Percentiles rank a stretch among this genome's conserved stretches.
These are phyloP conservation scores for Nematodospora valgi DNA, from an alignment of 805 yeast genomes.

Conservation along the genomic window DNA sequence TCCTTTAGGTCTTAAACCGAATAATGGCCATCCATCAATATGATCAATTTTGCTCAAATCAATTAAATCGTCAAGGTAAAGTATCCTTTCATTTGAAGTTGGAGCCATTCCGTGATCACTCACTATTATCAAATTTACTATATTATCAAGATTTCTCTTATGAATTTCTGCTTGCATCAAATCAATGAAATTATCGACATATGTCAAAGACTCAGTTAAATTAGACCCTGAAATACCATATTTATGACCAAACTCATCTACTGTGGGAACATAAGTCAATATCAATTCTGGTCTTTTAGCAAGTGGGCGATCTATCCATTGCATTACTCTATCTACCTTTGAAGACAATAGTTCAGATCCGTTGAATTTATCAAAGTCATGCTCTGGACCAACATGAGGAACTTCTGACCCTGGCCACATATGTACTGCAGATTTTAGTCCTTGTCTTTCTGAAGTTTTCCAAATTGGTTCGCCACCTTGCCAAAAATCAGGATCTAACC, in stretches of 20 bases:
- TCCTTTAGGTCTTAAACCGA: constrained; percentile 62
- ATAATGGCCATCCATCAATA: constrained; percentile 61
- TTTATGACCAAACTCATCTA: constrained; percentile 75
- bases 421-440: constrained; percentile 70
- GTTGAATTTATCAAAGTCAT: constrained; percentile 59
- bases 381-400: constrained; percentile 47
- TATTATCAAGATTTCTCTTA: constrained; percentile 53
- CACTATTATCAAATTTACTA: constrained; percentile 57
- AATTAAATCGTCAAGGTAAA: constrained; percentile 71
- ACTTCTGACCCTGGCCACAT: constrained; percentile 98
- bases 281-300: constrained; percentile 68
- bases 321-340: constrained; percentile 56
- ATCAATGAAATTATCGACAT: constrained; percentile 66
- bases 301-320: constrained; percentile 63
- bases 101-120: constrained; percentile 36
- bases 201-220: constrained; percentile 48
- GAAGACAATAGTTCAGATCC: constrained; percentile 54
- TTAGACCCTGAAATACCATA: constrained; percentile 65
- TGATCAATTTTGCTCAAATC: constrained; percentile 54
- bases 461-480: constrained; percentile 84
- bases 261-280: constrained; percentile 73
- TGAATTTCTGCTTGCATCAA: constrained; percentile 45
- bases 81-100: constrained; percentile 63
- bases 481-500: constrained; percentile 64
- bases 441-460: constrained; percentile 67